Conservation (phyloP, 805 yeast species). For the Maudiozyma turicensis region DNA sequence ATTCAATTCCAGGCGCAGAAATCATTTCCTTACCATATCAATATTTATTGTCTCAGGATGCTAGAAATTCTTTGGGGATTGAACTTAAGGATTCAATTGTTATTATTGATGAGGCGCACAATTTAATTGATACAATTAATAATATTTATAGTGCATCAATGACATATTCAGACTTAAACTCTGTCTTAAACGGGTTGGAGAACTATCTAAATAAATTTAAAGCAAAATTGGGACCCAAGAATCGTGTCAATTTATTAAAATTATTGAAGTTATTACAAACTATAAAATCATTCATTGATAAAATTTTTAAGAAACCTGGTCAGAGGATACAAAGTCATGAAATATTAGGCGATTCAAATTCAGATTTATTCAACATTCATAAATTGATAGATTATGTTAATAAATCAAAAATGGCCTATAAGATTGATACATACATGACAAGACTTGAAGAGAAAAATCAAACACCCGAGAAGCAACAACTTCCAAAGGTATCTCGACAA, state of each 20-base stretch:
- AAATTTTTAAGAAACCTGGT: conserved; percentile 39
- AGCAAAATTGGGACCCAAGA: conserved; percentile 57
- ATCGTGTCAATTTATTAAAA: conserved; percentile 60
- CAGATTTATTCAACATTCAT: conserved; percentile 63
- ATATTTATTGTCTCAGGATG: conserved; percentile 47
- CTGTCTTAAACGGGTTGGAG: conserved; percentile 40
- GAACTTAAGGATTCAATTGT: conserved; percentile 56
- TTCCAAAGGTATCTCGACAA: conserved; percentile 6
- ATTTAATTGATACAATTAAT: conserved; percentile 66
- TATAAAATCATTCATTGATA: conserved; percentile 39
- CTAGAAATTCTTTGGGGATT: conserved; percentile 52
- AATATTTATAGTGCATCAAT: conserved; percentile 57
- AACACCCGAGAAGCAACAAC: background rate
- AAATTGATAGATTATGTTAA: conserved; percentile 54
- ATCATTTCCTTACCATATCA: conserved; percentile 83
- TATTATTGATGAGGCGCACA: conserved; percentile 89
- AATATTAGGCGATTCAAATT: conserved; percentile 48
- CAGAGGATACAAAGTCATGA: conserved; percentile 39
- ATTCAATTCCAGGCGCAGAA: conserved; percentile 51
- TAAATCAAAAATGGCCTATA: conserved; percentile 70
- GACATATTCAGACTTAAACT: conserved; percentile 37
- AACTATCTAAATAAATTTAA: conserved; percentile 51
- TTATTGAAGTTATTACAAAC: conserved; percentile 46
- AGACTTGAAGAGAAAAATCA: background rate
- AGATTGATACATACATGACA: conserved; percentile 59